Base-by-base conservation (phyloP, 192 early-diverging fungal species). In the Gaertneriomyces semiglobifer region DNA sequence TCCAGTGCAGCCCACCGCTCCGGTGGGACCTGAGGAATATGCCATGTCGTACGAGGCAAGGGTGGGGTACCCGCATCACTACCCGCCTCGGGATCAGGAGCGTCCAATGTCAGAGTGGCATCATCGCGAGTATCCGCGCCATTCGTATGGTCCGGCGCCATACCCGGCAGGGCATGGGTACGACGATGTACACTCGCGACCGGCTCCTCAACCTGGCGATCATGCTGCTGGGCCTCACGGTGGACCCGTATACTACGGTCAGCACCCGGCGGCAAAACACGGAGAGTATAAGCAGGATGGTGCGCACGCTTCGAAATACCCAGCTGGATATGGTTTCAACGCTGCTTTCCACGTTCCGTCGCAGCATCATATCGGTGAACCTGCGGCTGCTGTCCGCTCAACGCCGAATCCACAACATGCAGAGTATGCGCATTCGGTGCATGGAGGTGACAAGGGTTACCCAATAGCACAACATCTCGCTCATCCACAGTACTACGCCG, bases 21-120 rank as follows among this genome's bases (percentile, higher is more conserved):
- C 58, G 44, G 18, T 51, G 6, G 58, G 58, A 20, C 38, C 66
- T 40, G 66, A 59, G 6, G 53, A 59, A 43, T 61, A 68, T 51
- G 58, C 57, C 12, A 25, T 48, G 6, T 38, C 47, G 7, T 68
- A 68, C 66, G 42, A 56, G 20, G 20, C 50, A 4, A 18, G 41
- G 6, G 54, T 46, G 56, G 50, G 65, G 9, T 53, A 47, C 53
- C 66, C 66, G 7, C 66, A 68, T 45, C 44, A 50, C n/a, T 61
- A 59, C 51, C 10, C 19, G 6, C 47, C 46, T 19, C 58, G 59
- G 7, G 58, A 68, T 12, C 66, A 61, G 40, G 66, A 61, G 18
- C n/a, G 58, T 19, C 19, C 18, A 7, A 61, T 61, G 44, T 19
- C 46, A 58, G 66, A 68, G 19, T 68, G 66, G 66, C 66, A 68